Evolutionary conservation across 768 basidiomycete genomes (phyloP), one percentile per base, ranked within the genome.

Genomic region (Tephrocybe sp.): DNA sequence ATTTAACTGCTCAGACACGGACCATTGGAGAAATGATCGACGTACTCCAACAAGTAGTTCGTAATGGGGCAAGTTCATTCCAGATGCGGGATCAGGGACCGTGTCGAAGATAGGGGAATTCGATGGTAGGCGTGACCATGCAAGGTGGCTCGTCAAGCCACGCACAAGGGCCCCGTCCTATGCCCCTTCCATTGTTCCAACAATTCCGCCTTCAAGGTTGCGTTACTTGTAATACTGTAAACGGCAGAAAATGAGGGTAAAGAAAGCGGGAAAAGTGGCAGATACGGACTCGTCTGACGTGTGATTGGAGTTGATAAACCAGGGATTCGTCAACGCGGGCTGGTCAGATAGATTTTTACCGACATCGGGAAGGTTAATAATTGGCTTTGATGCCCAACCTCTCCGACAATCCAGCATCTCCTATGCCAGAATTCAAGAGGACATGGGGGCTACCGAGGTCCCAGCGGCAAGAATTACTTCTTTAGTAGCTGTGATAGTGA

Each of bases 361-460:
- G 5, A 69, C 65, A 21, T 53, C 50, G 5, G 70, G 66, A 27
- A 64, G 45, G 38, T 63, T 32, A 2, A 67, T 53, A 27, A 64
- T 26, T 6, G 62, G 38, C 2, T 26, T 35, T 19, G 70, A 64
- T 16, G 58, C 60, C 15, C 65, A 27, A 1, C 46, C 46, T 2
- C 22, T 26, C 4, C 69, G 52, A 16, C n/a, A 58, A 56, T 19
- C 31, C 18, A 11, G 34, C 37, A 41, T 61, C 53, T 18, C 71
- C 71, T 44, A 73, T 71, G 18, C 70, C 70, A 22, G 68, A 69
- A 21, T 64, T 57, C 39, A 68, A 40, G 1, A 72, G 58, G 25
- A 72, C 59, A 4, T 63, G 58, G 0, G 71, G 69, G 8, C 66
- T 68, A 6, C 63, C 68, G 37, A 71, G 1, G 64, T 57, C 5